Percentiles rank a stretch among this genome's conserved stretches.
These are phyloP conservation scores for Ustilago xerochloae DNA, from an alignment of 1,284 basidiomycete species.

Conservation along the genomic window DNA sequence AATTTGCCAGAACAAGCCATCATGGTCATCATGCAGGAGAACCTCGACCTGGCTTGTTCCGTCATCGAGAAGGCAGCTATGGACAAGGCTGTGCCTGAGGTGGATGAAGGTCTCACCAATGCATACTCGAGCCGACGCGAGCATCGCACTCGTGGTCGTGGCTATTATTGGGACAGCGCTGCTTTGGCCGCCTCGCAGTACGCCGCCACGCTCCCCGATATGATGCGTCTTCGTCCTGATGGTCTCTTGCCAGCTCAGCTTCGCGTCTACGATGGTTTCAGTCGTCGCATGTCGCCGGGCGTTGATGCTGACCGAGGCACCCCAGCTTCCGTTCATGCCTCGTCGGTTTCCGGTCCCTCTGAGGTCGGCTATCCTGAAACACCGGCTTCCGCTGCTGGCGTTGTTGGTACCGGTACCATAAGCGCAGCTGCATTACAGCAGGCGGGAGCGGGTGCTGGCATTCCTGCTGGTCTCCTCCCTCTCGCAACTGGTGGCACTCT, in stretches of 20 bases:
- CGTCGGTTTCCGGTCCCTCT: slow-evolving; percentile 36
- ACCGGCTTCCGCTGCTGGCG: slow-evolving; percentile 9
- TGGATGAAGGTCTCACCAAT: slow-evolving; percentile 86
- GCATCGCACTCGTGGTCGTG: slow-evolving; percentile 79
- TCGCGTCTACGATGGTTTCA: slow-evolving; percentile 94
- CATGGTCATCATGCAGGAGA: slow-evolving; percentile 86
- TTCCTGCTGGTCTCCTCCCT: slow-evolving; percentile 27
- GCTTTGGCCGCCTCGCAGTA: slow-evolving; percentile 74
- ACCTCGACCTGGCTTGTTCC: slow-evolving; percentile 91
- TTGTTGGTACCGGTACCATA: slow-evolving; percentile 19
- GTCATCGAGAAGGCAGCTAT: slow-evolving; percentile 98
- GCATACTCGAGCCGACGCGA: slow-evolving; percentile 83
- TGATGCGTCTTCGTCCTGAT: slow-evolving; percentile 83
- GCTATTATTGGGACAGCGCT: slow-evolving; percentile 63
- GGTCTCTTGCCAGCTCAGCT: slow-evolving; percentile 86
- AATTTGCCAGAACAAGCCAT: slow-evolving; percentile 74
- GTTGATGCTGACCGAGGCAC: slow-evolving; percentile 41
- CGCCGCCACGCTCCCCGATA: slow-evolving; percentile 84
- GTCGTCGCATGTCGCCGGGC: slow-evolving; percentile 51
- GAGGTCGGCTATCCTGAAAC: slow-evolving; percentile 33
- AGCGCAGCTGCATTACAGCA: slow-evolving; percentile 26
- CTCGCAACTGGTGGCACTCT: slow-evolving; percentile 28
- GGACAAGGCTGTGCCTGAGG: slow-evolving; percentile 93
- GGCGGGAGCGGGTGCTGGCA: slow-evolving; percentile 20
- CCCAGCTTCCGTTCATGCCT: slow-evolving; percentile 49